Conservation (phyloP, 1,284 basidiomycete genomes). For the Phlebopus sp. region DNA sequence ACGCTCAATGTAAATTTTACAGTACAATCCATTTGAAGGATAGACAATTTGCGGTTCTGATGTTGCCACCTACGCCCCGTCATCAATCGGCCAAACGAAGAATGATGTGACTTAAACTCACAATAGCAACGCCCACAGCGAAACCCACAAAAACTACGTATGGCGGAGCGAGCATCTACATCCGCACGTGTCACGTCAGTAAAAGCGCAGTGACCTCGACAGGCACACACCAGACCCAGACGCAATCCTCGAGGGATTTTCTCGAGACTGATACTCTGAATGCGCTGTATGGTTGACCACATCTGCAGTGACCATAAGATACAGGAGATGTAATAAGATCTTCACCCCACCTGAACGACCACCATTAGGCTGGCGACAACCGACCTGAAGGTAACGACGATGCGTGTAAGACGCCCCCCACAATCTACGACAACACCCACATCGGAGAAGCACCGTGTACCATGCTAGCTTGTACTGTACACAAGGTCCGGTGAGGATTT, state of each 20-base stretch:
- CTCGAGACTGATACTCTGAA: constrained; percentile 10
- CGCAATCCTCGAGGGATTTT: constrained; percentile 19
- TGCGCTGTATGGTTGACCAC: constrained; percentile 37
- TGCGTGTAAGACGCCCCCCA: background rate
- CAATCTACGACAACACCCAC: constrained; percentile 32
- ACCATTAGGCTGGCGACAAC: constrained; percentile 46
- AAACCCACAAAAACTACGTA: constrained; percentile 37
- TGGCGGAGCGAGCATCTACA: constrained; percentile 39
- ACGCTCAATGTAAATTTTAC: constrained; percentile 34
- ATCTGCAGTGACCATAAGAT: constrained; percentile 26
- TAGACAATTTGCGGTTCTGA: constrained; percentile 33
- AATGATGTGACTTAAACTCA: constrained; percentile 14
- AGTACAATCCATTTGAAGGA: constrained; percentile 48
- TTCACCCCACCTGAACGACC: constrained; percentile 43
- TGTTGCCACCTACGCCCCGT: constrained; percentile 33
- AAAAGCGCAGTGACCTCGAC: constrained; percentile 11
- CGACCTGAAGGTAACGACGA: constrained; percentile 35
- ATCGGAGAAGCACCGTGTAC: constrained; percentile 52
- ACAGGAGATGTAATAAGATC: background rate
- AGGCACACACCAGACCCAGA: constrained; percentile 14
- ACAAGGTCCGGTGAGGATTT: constrained; percentile 31
- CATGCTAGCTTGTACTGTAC: constrained; percentile 50
- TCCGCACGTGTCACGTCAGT: constrained; percentile 10
- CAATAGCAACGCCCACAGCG: constrained; percentile 23
- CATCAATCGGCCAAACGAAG: constrained; percentile 11